Conservation (phyloP, 495 filamentous ascomycete species). For the Neurospora tetrasperma region DNA sequence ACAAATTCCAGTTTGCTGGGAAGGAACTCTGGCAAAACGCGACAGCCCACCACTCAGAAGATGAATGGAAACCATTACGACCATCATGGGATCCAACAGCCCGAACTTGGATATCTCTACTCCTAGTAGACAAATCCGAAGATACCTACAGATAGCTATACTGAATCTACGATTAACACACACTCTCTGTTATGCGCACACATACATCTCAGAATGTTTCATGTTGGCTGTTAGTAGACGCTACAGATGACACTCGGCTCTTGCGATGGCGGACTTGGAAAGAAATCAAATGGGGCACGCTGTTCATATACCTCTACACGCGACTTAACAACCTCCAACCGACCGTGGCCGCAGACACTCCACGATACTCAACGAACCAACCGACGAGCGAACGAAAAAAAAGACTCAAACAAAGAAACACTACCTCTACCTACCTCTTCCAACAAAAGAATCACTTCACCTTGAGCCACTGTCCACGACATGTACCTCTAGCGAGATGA, state of each 20-base stretch:
- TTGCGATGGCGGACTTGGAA: background rate
- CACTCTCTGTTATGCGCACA: background rate
- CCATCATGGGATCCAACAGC: background rate
- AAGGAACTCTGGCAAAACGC: background rate
- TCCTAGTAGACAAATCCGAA: background rate
- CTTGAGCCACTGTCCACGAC: too few species aligned
- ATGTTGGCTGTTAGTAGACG: background rate
- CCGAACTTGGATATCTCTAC: background rate
- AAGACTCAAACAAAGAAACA: background rate
- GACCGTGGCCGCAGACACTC: background rate
- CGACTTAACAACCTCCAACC: background rate
- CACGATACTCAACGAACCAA: background rate
- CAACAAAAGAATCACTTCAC: background rate
- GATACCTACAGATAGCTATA: too few species aligned
- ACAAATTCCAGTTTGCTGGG: background rate
- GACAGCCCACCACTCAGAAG: background rate
- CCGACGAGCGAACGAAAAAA: background rate
- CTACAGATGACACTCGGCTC: background rate
- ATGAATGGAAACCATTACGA: background rate
- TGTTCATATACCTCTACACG: background rate
- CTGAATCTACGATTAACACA: too few species aligned
- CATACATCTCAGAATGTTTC: background rate
- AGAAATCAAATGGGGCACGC: fast-evolving
- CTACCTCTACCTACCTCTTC: background rate
- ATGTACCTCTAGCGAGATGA: too few species aligned